Evolutionary conservation across 345 rosid species (phyloP).

Genomic region (Moricandia moricandioides): DNA sequence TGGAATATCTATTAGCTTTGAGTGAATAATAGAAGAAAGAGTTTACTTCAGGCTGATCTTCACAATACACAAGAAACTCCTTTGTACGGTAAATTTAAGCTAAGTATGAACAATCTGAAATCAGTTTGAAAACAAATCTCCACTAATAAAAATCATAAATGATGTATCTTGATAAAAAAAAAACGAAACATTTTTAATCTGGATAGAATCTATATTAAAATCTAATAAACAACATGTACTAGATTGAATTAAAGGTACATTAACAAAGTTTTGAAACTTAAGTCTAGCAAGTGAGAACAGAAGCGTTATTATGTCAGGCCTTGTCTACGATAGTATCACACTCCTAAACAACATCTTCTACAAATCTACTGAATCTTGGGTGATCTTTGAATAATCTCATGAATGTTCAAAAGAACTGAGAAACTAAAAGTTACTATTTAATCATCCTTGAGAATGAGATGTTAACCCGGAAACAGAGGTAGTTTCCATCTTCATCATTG

Average conservation of each 20-base stretch:
- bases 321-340: background rate
- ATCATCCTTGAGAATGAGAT: background rate
- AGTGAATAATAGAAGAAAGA: background rate
- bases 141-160: background rate
- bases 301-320: conserved; percentile 19
- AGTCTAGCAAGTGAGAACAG: conserved; percentile 1
- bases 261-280: conserved; percentile 15
- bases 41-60: background rate
- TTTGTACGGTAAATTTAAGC: background rate
- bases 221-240: background rate
- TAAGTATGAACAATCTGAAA: background rate
- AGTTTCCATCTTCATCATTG: conserved; percentile 32
- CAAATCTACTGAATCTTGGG: conserved; percentile 28
- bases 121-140: background rate
- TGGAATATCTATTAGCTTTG: background rate
- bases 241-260: conserved; percentile 23
- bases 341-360: conserved; percentile 18
- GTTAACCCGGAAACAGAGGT: background rate
- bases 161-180: background rate
- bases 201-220: background rate
- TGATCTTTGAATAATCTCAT: conserved; percentile 13
- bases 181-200: background rate
- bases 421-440: conserved; percentile 8
- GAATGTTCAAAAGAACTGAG: conserved; percentile 1
- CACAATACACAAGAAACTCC: background rate